Percentiles rank a stretch among this genome's conserved stretches.
These are phyloP conservation scores for Pseudofabraea citricarpa DNA, from an alignment of 2,329 filamentous ascomycete genomes.

Conservation along the genomic window DNA sequence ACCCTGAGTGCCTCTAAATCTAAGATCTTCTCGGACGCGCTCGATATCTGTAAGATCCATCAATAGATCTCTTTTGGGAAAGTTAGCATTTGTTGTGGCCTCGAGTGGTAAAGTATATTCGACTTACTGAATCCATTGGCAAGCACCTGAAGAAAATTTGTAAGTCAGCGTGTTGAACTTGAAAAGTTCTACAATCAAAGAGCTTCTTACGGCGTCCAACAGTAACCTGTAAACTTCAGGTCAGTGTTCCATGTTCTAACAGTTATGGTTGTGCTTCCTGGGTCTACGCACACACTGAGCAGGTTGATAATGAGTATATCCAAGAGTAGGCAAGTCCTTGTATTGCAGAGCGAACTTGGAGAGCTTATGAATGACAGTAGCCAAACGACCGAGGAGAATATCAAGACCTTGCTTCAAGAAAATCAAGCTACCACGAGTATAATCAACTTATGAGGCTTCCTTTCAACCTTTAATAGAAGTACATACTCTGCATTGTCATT, in stretches of 20 bases:
- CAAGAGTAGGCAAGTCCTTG: slow-evolving; percentile 68
- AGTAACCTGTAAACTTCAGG: too few relatives aligned
- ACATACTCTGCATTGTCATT: too few relatives aligned
- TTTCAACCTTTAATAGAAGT: too few relatives aligned
- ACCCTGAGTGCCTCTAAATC: slow-evolving; percentile 67
- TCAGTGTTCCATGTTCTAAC: too few relatives aligned
- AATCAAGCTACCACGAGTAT: too few relatives aligned
- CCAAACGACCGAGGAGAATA: slow-evolving; percentile 71
- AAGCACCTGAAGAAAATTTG: too few relatives aligned
- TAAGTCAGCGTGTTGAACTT: too few relatives aligned
- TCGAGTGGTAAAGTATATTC: not conserved
- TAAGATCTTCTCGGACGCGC: slow-evolving; percentile 60
- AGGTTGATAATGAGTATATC: slow-evolving; percentile 70
- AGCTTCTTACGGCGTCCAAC: too few relatives aligned
- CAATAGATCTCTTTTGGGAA: slow-evolving; percentile 46
- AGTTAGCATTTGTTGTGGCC: not conserved
- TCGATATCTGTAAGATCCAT: slow-evolving; percentile 74
- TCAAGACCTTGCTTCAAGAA: slow-evolving; percentile 69
- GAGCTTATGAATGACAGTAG: slow-evolving; percentile 73
- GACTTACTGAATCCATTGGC: slow-evolving; percentile 40
- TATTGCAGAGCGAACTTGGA: slow-evolving; percentile 66
- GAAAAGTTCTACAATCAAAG: too few relatives aligned
- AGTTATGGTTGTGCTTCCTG: too few relatives aligned
- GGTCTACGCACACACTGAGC: too few relatives aligned
- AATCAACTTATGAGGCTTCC: too few relatives aligned